Conservation (phyloP, 2,329 filamentous ascomycete species). For the Ophiostoma montium region DNA sequence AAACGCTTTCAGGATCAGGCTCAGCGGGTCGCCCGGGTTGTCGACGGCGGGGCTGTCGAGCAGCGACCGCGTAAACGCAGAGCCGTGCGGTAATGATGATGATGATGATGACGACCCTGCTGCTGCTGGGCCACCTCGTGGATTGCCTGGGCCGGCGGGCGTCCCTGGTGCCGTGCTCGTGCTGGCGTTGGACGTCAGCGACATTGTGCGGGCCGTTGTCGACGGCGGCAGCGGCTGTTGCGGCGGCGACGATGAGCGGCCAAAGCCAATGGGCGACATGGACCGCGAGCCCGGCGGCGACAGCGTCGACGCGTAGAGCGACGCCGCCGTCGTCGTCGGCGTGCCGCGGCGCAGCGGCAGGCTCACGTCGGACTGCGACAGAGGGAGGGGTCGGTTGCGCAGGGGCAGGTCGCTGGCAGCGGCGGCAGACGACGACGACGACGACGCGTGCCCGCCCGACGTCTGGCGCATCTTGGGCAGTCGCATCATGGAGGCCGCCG, state of each 20-base stretch:
- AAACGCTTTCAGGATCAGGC: conserved; percentile 68
- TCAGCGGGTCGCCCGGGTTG: conserved; percentile 10
- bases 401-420: neutral
- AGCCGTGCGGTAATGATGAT: conserved; percentile 20
- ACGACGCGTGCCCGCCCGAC: conserved; percentile 22
- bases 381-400: conserved; percentile 19
- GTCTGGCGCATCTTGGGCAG: conserved; percentile 49
- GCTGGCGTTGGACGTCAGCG: conserved; percentile 26
- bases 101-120: neutral
- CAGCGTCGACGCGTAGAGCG: conserved; percentile 50
- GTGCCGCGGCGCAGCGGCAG: conserved; percentile 38
- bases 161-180: conserved; percentile 15
- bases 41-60: conserved; percentile 10
- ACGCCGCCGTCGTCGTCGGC: conserved; percentile 43
- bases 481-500: conserved; percentile 42
- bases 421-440: no score
- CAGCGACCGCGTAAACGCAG: conserved; percentile 27
- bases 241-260: conserved; percentile 39
- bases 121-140: neutral
- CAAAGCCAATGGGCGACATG: conserved; percentile 44
- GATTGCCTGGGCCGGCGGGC: neutral
- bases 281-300: conserved; percentile 55
- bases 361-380: conserved; percentile 37
- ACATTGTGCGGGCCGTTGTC: conserved; percentile 33
- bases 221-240: neutral